Conservation (phyloP, 257 asterid species). For the Vinca minor region DNA sequence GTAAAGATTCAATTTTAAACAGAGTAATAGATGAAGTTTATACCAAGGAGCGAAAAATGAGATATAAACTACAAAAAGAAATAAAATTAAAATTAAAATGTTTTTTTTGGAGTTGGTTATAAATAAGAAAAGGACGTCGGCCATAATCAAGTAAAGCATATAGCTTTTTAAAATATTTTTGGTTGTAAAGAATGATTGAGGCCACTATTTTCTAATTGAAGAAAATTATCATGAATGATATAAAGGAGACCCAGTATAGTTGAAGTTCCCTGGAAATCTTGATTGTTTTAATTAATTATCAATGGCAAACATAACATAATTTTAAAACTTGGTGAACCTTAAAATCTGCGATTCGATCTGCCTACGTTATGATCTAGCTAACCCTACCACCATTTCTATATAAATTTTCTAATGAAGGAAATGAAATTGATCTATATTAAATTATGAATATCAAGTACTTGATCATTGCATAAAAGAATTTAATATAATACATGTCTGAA, state of each 20-base stretch:
- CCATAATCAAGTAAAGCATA: conserved; percentile 4
- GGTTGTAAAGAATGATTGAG: conserved; percentile 4
- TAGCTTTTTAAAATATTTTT: not conserved
- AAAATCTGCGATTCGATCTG: not conserved
- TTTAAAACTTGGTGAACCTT: conserved; percentile 1
- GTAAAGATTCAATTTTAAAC: too few species aligned
- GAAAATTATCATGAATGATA: conserved; percentile 1
- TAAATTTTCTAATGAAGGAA: too few species aligned
- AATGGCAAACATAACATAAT: not conserved
- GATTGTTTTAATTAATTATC: not conserved
- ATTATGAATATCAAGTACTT: too few species aligned
- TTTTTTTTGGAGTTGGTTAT: not conserved
- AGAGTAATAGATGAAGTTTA: too few species aligned
- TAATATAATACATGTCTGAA: too few species aligned
- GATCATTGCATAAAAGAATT: too few species aligned
- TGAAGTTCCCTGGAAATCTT: too few species aligned
- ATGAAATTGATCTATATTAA: too few species aligned
- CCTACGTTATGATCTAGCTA: not conserved
- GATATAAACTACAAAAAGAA: too few species aligned
- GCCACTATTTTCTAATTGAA: conserved; percentile 3
- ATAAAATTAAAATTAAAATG: too few species aligned
- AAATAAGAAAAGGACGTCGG: not conserved
- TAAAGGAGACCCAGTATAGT: too few species aligned
- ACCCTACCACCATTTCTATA: not conserved
- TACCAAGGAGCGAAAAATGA: too few species aligned